Evolutionary conservation across 352 stramenopile species (phyloP).

Genomic region (Phytophthora hibernalis): DNA sequence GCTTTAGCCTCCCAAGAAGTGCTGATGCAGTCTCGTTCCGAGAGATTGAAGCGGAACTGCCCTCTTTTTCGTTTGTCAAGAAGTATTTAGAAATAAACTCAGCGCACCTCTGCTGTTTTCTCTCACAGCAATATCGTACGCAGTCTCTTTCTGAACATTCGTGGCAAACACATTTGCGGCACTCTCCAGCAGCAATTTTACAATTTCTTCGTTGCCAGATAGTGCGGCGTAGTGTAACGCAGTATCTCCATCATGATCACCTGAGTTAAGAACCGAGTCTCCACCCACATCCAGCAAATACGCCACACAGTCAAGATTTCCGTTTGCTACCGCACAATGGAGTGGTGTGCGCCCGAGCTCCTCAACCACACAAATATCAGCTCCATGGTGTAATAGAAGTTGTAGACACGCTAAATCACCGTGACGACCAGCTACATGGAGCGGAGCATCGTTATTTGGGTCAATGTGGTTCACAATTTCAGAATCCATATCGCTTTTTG

Average conservation of each 20-base stretch:
- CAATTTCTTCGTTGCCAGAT: constrained; percentile 65
- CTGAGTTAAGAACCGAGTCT: constrained; percentile 82
- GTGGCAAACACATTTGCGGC: constrained; percentile 69
- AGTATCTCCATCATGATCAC: constrained; percentile 79
- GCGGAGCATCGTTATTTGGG: constrained; percentile 76
- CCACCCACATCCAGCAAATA: constrained; percentile 88
- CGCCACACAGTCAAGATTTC: constrained; percentile 70
- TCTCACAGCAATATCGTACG: constrained; percentile 67
- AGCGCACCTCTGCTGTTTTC: constrained; percentile 56
- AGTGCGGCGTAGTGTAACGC: constrained; percentile 77
- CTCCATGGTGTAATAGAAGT: constrained; percentile 78
- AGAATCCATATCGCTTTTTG: constrained; percentile 87
- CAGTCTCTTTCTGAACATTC: constrained; percentile 70
- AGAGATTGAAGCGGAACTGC: constrained; percentile 24
- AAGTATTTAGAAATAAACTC: constrained; percentile 70
- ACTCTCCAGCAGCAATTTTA: constrained; percentile 80
- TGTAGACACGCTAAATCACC: constrained; percentile 80
- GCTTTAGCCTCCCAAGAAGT: constrained; percentile 38
- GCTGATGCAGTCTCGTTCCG: constrained; percentile 60
- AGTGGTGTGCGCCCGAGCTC: constrained; percentile 83
- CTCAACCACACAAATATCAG: constrained; percentile 85
- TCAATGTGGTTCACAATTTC: constrained; percentile 91
- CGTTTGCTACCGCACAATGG: constrained; percentile 73
- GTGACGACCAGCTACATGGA: constrained; percentile 77
- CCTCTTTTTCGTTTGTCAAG: constrained; percentile 45